Percentiles rank a stretch among this genome's conserved stretches.
Evolutionary conservation across 106 monocot species (phyloP).

Genomic region (Amphibolis antarctica): DNA sequence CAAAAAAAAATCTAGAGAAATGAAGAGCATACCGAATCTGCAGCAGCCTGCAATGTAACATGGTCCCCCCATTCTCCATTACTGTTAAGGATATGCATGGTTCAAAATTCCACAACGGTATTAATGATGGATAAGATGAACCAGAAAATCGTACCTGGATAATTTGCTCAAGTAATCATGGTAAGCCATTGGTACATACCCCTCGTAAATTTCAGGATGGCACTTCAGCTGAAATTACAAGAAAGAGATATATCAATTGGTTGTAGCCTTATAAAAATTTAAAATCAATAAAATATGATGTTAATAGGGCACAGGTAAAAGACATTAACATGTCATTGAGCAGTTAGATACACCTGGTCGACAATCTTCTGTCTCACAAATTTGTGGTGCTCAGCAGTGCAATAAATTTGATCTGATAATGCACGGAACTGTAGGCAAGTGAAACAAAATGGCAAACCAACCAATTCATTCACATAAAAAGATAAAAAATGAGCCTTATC

Average conservation of each 20-base stretch:
- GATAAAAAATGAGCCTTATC: not conserved
- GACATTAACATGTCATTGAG: not conserved
- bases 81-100: conserved; percentile 20
- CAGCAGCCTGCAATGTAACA: conserved; percentile 89
- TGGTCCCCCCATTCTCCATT: conserved; percentile 95
- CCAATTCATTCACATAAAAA: not conserved
- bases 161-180: conserved; percentile 74
- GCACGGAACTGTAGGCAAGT: conserved; percentile 21
- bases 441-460: not conserved
- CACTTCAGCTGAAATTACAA: conserved; percentile 52
- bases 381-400: conserved; percentile 56
- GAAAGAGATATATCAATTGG: conserved; percentile 2
- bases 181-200: conserved; percentile 96
- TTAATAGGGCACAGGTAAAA: not conserved
- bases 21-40: conserved; percentile 44
- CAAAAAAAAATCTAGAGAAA: too few species aligned
- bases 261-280: not conserved
- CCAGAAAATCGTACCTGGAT: conserved; percentile 32
- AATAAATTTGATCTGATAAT: conserved; percentile 82
- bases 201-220: conserved; percentile 73
- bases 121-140: not conserved
- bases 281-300: too few species aligned
- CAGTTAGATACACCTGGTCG: conserved; percentile 40
- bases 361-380: conserved; percentile 77
- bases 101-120: too few species aligned